Conservation (phyloP, 441 rosid genomes). For the Syzygium malaccense region DNA sequence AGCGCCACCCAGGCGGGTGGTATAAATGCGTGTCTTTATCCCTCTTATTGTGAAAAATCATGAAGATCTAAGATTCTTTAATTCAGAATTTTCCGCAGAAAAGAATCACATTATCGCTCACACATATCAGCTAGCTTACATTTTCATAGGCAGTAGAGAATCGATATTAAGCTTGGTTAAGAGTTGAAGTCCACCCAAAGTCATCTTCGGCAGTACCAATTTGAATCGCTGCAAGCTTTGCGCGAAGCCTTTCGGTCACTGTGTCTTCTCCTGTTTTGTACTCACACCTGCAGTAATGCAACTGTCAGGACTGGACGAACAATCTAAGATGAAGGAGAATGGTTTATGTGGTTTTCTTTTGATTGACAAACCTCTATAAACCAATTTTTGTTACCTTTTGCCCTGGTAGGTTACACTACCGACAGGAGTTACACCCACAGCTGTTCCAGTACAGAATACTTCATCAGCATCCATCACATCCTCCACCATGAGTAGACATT, state of each 20-base stretch:
- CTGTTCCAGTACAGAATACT: constrained; percentile 12
- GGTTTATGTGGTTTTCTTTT: background rate
- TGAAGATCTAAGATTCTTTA: too few relatives aligned
- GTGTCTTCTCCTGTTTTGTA: background rate
- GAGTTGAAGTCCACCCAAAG: constrained; percentile 8
- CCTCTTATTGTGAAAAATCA: too few relatives aligned
- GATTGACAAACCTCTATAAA: background rate
- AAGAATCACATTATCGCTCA: background rate
- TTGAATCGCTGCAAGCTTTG: background rate
- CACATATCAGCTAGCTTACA: background rate
- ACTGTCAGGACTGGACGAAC: background rate
- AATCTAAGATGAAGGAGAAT: background rate
- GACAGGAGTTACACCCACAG: background rate
- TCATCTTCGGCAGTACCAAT: background rate
- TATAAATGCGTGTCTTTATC: too few relatives aligned
- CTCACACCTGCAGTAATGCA: background rate
- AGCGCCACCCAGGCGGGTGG: too few relatives aligned
- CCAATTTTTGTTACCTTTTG: background rate
- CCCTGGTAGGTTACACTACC: background rate
- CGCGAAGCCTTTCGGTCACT: background rate
- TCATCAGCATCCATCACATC: constrained; percentile 5
- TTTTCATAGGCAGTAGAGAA: background rate
- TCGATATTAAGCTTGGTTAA: background rate
- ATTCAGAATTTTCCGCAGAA: too few relatives aligned
- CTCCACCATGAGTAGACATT: background rate